These are phyloP conservation scores for Nigrospora oryzae DNA, from an alignment of 2,329 filamentous ascomycete genomes.

Conservation along the genomic window DNA sequence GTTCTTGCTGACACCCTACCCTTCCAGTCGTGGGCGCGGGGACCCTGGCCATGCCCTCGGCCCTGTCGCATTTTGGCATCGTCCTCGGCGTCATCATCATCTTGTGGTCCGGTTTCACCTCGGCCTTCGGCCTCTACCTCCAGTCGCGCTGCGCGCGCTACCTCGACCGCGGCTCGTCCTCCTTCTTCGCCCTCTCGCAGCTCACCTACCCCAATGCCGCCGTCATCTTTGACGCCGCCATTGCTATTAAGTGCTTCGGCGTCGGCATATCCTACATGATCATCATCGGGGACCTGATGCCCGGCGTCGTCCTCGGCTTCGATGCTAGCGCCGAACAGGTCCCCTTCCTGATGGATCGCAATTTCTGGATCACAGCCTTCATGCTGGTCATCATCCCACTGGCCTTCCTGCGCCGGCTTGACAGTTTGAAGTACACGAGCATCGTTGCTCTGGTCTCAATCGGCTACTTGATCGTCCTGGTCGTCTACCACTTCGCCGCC, in stretches of 20 bases:
- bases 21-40: constrained; percentile 81
- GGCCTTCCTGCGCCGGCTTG: constrained; percentile 81
- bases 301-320: constrained; percentile 81
- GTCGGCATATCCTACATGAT: constrained; percentile 97
- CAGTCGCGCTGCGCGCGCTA: constrained; percentile 91
- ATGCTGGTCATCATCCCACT: constrained; percentile 95
- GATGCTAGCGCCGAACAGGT: constrained; percentile 52
- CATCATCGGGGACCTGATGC: constrained; percentile 98
- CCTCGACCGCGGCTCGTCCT: constrained; percentile 77
- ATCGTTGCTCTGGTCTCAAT: constrained; percentile 87
- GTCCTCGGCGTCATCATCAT: constrained; percentile 76
- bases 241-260: constrained; percentile 96
- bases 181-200: constrained; percentile 95
- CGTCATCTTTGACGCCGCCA: constrained; percentile 90
- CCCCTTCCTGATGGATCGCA: constrained; percentile 75
- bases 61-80: constrained; percentile 93
- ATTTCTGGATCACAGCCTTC: constrained; percentile 97
- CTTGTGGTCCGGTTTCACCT: constrained; percentile 80
- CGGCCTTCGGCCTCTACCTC: constrained; percentile 89
- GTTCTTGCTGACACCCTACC: constrained; percentile 9
- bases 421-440: constrained; percentile 96
- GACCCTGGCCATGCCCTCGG: constrained; percentile 89
- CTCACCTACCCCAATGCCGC: constrained; percentile 95
- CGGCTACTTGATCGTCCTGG: constrained; percentile 84
- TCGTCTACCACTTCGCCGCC: constrained; percentile 83